Conservation (phyloP, 176 grass and related monocot species). For the Oryza glumipatula region DNA sequence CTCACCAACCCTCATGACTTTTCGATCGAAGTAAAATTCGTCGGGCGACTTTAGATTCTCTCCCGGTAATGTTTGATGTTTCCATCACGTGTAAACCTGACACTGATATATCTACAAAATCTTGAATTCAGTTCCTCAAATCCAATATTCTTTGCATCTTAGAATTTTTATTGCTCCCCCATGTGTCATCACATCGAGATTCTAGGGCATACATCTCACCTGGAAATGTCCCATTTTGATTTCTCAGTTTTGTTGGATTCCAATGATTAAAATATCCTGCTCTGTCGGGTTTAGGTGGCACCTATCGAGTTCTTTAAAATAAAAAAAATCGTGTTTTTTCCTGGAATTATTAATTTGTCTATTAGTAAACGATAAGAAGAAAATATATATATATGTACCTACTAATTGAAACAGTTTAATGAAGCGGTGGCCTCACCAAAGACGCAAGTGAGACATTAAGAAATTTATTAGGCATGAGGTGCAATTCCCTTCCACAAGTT, state of each 20-base stretch:
- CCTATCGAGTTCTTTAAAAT: conserved; percentile 2
- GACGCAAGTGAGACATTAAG: background rate
- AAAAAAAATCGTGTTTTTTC: conserved; percentile 3
- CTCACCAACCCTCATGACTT: conserved; percentile 41
- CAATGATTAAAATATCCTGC: conserved; percentile 11
- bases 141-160: conserved; percentile 17
- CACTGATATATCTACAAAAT: background rate
- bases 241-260: background rate
- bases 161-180: conserved; percentile 17
- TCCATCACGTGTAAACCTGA: conserved; percentile 11
- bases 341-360: background rate
- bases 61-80: background rate
- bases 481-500: background rate
- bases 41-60: background rate
- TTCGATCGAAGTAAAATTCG: background rate
- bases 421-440: background rate
- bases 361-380: background rate
- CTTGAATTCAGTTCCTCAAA: background rate
- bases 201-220: conserved; percentile 20
- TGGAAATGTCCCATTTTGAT: conserved; percentile 25
- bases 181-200: conserved; percentile 34
- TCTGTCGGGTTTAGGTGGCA: conserved; percentile 34
- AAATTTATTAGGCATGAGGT: background rate
- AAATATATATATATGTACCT: background rate
- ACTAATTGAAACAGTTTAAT: background rate